Evolutionary conservation across 1,139 yeast species (phyloP).

Genomic region (Nakaseomyces uthaithaninus): DNA sequence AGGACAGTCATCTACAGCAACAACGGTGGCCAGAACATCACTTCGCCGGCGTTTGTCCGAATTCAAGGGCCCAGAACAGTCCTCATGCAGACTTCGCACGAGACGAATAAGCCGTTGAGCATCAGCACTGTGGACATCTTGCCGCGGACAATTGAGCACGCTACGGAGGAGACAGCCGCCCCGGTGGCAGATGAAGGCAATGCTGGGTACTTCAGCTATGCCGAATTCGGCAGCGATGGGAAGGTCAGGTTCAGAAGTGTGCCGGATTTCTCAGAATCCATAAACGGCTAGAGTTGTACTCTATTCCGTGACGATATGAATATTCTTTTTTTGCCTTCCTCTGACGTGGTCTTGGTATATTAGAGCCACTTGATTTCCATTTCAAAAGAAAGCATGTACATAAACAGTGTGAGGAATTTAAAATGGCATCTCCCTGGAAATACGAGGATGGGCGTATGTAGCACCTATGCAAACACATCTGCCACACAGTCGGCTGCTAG

Average conservation of each 20-base stretch:
- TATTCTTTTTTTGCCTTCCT: not conserved
- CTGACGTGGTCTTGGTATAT: not conserved
- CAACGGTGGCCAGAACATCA: constrained; percentile 1
- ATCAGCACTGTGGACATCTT: constrained; percentile 4
- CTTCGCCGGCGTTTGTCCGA: constrained; percentile 9
- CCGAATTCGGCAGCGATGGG: constrained; percentile 2
- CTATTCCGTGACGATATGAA: not conserved
- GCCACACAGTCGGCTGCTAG: no score
- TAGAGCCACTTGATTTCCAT: no score
- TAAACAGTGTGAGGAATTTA: no score
- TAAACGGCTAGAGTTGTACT: not conserved
- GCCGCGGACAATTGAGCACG: constrained; percentile 1
- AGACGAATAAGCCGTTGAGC: not conserved
- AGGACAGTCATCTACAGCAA: constrained; percentile 3
- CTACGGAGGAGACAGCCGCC: not conserved
- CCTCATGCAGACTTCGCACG: constrained; percentile 21
- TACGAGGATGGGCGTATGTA: no score
- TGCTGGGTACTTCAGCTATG: constrained; percentile 2
- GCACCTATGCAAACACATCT: no score
- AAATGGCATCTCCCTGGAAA: no score
- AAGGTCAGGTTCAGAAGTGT: constrained; percentile 5
- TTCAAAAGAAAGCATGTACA: no score
- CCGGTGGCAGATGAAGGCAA: not conserved
- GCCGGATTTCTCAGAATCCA: constrained; percentile 1
- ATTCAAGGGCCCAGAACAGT: constrained; percentile 31